Evolutionary conservation across 1,139 yeast genomes (phyloP).

Genomic region (Hyphopichia wangnamkhiaoensis): DNA sequence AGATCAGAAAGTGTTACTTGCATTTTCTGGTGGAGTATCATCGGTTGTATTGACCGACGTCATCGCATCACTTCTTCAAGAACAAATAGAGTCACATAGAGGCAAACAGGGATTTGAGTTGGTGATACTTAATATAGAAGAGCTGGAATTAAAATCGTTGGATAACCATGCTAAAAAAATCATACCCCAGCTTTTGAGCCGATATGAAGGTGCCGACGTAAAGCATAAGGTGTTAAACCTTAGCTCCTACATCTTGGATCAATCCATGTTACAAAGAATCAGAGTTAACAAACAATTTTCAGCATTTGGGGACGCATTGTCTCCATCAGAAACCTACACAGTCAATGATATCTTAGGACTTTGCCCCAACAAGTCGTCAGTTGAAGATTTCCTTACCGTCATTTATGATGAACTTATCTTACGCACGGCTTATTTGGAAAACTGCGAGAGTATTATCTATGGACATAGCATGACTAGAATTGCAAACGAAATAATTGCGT

Average conservation of each 20-base stretch:
- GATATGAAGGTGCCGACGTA: slow-evolving; percentile 27
- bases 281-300: slow-evolving; percentile 28
- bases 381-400: slow-evolving; percentile 58
- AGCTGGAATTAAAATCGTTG: slow-evolving; percentile 19
- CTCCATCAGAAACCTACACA: slow-evolving; percentile 8
- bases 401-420: slow-evolving; percentile 51
- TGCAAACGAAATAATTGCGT: slow-evolving; percentile 75
- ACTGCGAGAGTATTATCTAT: slow-evolving; percentile 59
- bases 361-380: slow-evolving; percentile 56
- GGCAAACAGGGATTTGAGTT: slow-evolving; percentile 72
- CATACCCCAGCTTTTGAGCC: slow-evolving; percentile 20
- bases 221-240: slow-evolving; percentile 39
- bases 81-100: slow-evolving; percentile 59
- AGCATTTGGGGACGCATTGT: slow-evolving; percentile 16
- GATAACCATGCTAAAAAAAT: slow-evolving; percentile 17
- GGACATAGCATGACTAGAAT: slow-evolving; percentile 83
- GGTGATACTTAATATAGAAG: slow-evolving; percentile 55
- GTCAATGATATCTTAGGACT: slow-evolving; percentile 29
- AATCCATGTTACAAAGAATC: slow-evolving; percentile 26
- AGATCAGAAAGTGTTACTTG: slow-evolving; percentile 50
- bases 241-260: slow-evolving; percentile 34
- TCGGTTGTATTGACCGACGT: slow-evolving; percentile 72
- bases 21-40: slow-evolving; percentile 66
- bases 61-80: slow-evolving; percentile 57
- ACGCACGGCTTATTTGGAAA: slow-evolving; percentile 45